These are phyloP conservation scores for Boletus barrowsii DNA, from an alignment of 768 basidiomycete genomes.

Conservation along the genomic window DNA sequence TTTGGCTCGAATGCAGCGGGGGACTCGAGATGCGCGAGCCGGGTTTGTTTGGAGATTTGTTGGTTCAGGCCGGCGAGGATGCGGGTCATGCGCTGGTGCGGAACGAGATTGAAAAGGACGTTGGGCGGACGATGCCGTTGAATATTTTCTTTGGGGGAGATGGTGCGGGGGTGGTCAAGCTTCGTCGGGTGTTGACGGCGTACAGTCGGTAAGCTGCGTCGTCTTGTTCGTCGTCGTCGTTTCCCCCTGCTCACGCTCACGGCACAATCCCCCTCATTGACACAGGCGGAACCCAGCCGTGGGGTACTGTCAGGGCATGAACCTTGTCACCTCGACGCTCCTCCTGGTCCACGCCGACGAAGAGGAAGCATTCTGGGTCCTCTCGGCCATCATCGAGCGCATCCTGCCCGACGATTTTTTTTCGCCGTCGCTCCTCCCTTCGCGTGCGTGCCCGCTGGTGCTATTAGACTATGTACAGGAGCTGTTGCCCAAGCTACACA, in stretches of 20 bases:
- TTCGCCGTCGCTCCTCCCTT: conserved; percentile 86
- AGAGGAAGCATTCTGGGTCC: conserved; percentile 96
- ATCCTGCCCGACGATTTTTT: conserved; percentile 93
- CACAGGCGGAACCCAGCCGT: conserved; percentile 84
- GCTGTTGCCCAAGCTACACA: conserved; percentile 66
- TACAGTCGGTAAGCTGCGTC: conserved; percentile 74
- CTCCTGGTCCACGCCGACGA: conserved; percentile 91
- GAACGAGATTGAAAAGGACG: conserved; percentile 94
- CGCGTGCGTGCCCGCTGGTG: conserved; percentile 90
- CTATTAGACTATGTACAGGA: conserved; percentile 85
- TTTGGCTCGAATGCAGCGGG: conserved; percentile 93
- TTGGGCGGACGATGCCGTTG: conserved; percentile 85
- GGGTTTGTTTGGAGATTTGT: conserved; percentile 81
- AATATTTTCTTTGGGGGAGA: conserved; percentile 98
- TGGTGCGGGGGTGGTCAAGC: conserved; percentile 89
- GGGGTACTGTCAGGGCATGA: conserved; percentile 96
- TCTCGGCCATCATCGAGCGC: conserved; percentile 82
- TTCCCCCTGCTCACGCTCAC: neutral
- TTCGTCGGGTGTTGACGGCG: conserved; percentile 84
- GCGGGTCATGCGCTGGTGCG: conserved; percentile 48
- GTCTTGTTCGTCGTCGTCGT: neutral
- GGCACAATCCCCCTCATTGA: too few species aligned
- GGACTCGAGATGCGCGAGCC: conserved; percentile 91
- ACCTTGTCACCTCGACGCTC: conserved; percentile 91
- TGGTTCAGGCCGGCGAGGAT: conserved; percentile 48